A percentile compares a stretch with the other conserved stretches of the same genome.
These are phyloP conservation scores for Tricholoma bakamatsutake DNA, from an alignment of 768 basidiomycete species.

Conservation along the genomic window DNA sequence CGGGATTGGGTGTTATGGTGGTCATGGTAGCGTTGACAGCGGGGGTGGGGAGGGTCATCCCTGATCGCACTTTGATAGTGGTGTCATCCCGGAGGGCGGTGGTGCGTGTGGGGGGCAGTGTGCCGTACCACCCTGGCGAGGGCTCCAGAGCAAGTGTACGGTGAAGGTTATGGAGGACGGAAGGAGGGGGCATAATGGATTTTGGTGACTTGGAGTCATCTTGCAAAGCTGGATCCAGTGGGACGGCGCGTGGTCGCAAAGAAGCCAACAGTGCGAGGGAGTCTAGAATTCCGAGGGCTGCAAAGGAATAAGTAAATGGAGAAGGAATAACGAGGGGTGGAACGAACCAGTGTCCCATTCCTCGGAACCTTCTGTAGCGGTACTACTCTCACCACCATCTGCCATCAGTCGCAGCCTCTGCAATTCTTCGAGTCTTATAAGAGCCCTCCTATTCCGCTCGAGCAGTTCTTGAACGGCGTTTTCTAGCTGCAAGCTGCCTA, in stretches of 20 bases:
- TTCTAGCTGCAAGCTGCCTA: conserved; percentile 62
- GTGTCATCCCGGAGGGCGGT: conserved; percentile 70
- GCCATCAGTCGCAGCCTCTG: conserved; percentile 51
- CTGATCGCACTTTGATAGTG: conserved; percentile 56
- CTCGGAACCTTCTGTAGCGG: conserved; percentile 62
- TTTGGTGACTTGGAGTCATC: conserved; percentile 20
- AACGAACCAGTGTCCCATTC: conserved; percentile 78
- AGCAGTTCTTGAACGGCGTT: conserved; percentile 64
- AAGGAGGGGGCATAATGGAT: conserved; percentile 56
- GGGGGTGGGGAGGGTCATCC: conserved; percentile 16
- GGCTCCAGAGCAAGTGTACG: conserved; percentile 58
- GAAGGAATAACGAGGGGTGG: conserved; percentile 4
- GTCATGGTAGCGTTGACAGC: conserved; percentile 15
- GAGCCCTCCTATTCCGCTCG: conserved; percentile 56
- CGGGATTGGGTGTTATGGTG: conserved; percentile 17
- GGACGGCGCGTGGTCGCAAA: conserved; percentile 56
- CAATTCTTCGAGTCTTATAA: conserved; percentile 58
- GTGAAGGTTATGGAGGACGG: conserved; percentile 65
- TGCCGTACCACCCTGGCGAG: conserved; percentile 69
- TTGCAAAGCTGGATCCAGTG: conserved; percentile 41
- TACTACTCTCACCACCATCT: conserved; percentile 36
- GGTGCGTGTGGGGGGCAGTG: conserved; percentile 48
- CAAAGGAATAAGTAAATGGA: conserved; percentile 10
- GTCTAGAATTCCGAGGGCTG: conserved; percentile 69
- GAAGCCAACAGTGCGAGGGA: conserved; percentile 65